Evolutionary conservation across 495 filamentous ascomycete species (phyloP).

Genomic region (Amorphotheca resinae): DNA sequence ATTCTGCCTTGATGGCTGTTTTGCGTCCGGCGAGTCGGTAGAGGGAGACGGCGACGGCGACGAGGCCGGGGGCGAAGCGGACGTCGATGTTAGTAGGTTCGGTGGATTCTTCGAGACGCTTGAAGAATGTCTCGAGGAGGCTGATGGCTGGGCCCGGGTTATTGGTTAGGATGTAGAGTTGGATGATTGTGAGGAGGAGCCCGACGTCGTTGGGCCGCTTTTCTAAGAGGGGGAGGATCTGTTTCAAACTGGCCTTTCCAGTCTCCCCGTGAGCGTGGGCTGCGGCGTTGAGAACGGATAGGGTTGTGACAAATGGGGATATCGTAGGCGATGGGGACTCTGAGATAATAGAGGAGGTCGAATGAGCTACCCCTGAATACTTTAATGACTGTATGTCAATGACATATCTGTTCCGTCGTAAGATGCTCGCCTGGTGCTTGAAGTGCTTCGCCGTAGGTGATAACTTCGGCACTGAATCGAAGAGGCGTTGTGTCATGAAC

Average conservation of each 20-base stretch:
- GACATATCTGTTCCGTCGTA: conserved; percentile 56
- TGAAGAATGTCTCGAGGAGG: conserved; percentile 63
- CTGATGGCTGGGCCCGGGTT: conserved; percentile 67
- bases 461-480: conserved; percentile 43
- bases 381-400: conserved; percentile 72
- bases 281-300: conserved; percentile 72
- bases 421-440: conserved; percentile 54
- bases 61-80: conserved; percentile 74
- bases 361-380: conserved; percentile 54
- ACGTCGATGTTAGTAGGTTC: conserved; percentile 46
- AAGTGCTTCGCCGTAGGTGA: conserved; percentile 63
- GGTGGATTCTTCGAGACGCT: conserved; percentile 53
- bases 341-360: conserved; percentile 46
- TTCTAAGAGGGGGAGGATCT: conserved; percentile 61
- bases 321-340: conserved; percentile 40
- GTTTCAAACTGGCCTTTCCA: conserved; percentile 57
- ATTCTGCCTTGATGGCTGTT: conserved; percentile 51
- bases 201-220: conserved; percentile 73
- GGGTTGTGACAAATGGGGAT: conserved; percentile 43
- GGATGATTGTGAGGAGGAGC: conserved; percentile 67
- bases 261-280: conserved; percentile 52
- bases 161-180: conserved; percentile 64
- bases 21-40: conserved; percentile 73
- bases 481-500: conserved; percentile 57
- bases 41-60: conserved; percentile 70